A percentile compares a stretch with the other conserved stretches of the same genome.
Evolutionary conservation across 805 yeast species (phyloP).

Genomic region (Lipomyces chichibuensis): DNA sequence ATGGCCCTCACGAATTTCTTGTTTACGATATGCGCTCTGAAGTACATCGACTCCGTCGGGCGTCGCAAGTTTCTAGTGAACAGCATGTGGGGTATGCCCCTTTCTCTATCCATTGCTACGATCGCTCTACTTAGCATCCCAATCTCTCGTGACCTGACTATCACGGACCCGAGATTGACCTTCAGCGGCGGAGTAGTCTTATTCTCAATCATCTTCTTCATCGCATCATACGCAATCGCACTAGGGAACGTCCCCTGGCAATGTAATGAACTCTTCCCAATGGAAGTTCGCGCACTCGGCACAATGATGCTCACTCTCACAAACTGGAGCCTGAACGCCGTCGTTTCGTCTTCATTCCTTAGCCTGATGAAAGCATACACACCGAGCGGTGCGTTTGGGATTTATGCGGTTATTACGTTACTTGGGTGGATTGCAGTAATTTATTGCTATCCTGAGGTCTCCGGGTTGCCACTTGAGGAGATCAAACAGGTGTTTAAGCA

Average conservation of each 20-base stretch:
- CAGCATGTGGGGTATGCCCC: slow-evolving; percentile 81
- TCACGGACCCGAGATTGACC: slow-evolving; percentile 50
- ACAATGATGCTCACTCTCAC: slow-evolving; percentile 86
- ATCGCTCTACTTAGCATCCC: slow-evolving; percentile 86
- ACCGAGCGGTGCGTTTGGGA: slow-evolving; percentile 89
- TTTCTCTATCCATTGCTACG: slow-evolving; percentile 75
- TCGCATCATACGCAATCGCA: slow-evolving; percentile 88
- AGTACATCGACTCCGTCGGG: slow-evolving; percentile 83
- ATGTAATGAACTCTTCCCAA: slow-evolving; percentile 91
- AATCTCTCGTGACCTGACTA: slow-evolving; percentile 51
- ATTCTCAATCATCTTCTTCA: slow-evolving; percentile 78
- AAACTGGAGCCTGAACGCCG: slow-evolving; percentile 91
- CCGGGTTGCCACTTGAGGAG: slow-evolving; percentile 88
- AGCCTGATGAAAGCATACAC: slow-evolving; percentile 91
- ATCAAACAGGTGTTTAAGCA: slow-evolving; percentile 76
- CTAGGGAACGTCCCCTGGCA: slow-evolving; percentile 98
- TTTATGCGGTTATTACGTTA: slow-evolving; percentile 79
- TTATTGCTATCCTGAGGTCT: slow-evolving; percentile 88
- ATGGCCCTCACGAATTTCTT: slow-evolving; percentile 92
- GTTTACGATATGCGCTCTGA: slow-evolving; percentile 80
- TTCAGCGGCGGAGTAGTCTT: slow-evolving; percentile 84
- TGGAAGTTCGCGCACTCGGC: slow-evolving; percentile 88
- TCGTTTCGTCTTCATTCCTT: slow-evolving; percentile 85
- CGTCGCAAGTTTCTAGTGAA: slow-evolving; percentile 76
- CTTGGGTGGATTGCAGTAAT: slow-evolving; percentile 71